Conservation (phyloP, 2,329 filamentous ascomycete species). For the Nannizziopsis arthrosporioides region DNA sequence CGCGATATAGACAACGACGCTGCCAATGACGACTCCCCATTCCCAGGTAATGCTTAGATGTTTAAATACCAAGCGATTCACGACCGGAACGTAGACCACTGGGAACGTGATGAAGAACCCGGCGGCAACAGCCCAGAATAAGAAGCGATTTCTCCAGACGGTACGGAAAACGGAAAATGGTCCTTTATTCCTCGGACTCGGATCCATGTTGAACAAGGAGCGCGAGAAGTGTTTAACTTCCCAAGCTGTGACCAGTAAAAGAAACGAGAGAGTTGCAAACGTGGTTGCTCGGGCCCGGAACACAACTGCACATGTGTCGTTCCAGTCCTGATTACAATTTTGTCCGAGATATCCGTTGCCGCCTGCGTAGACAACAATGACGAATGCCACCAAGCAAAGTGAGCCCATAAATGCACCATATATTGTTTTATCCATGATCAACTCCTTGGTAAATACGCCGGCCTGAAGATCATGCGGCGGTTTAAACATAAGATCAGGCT, state of each 20-base stretch:
- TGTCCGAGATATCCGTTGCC: slow-evolving; percentile 38
- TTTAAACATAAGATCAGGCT: slow-evolving; percentile 64
- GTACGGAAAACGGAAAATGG: slow-evolving; percentile 52
- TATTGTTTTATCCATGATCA: slow-evolving; percentile 33
- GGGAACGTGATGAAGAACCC: slow-evolving; percentile 47
- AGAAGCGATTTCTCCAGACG: slow-evolving; percentile 59
- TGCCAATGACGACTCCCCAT: slow-evolving; percentile 55
- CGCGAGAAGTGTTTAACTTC: slow-evolving; percentile 63
- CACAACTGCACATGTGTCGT: slow-evolving; percentile 40
- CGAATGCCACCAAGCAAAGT: slow-evolving; percentile 32
- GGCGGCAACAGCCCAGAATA: slow-evolving; percentile 53
- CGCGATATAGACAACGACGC: slow-evolving; percentile 47
- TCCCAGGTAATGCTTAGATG: slow-evolving; percentile 56
- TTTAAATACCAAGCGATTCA: slow-evolving; percentile 54
- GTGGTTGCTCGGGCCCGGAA: slow-evolving; percentile 61
- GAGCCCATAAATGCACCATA: slow-evolving; percentile 38
- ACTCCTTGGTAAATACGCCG: slow-evolving; percentile 32
- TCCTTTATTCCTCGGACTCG: slow-evolving; percentile 43
- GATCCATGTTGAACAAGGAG: slow-evolving; percentile 57
- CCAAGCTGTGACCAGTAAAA: slow-evolving; percentile 64
- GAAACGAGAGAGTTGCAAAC: slow-evolving; percentile 64
- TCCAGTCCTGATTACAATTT: slow-evolving; percentile 44
- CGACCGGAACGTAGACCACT: slow-evolving; percentile 53
- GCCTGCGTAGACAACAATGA: slow-evolving; percentile 29
- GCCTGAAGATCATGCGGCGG: slow-evolving; percentile 54